Conservation (phyloP, 208 protist species). For the Herpetomonas muscarum region DNA sequence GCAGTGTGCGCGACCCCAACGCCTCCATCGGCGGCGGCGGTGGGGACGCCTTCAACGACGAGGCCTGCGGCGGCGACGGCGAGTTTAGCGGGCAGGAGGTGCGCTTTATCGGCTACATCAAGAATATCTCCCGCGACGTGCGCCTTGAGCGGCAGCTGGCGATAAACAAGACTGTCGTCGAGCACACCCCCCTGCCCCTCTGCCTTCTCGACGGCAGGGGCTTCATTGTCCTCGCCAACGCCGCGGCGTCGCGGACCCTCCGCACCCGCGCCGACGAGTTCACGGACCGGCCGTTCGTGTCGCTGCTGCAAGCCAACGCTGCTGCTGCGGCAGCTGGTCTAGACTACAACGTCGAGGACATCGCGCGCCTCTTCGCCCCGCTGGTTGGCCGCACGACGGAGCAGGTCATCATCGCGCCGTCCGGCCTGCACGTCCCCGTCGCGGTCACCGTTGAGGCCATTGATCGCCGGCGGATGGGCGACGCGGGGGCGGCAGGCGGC, state of each 20-base stretch:
- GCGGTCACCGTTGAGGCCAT: too few species aligned
- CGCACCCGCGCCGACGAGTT: constrained; percentile 9
- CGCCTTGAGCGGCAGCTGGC: constrained; percentile 11
- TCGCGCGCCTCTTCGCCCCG: too few species aligned
- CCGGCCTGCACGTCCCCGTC: too few species aligned
- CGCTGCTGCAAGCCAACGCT: constrained; percentile 17
- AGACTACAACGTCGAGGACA: too few species aligned
- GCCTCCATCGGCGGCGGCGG: background rate
- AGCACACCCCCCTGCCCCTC: constrained; percentile 6
- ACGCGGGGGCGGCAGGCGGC: too few species aligned
- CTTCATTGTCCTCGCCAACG: constrained; percentile 12
- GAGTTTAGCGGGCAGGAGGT: background rate
- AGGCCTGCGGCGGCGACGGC: background rate
- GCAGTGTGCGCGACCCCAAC: background rate
- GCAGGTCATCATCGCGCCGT: too few species aligned
- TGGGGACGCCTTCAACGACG: background rate
- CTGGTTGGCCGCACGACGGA: too few species aligned
- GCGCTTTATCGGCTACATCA: constrained; percentile 13
- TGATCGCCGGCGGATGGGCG: too few species aligned
- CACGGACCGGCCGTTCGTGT: constrained; percentile 22
- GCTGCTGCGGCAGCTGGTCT: too few species aligned
- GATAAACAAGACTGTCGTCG: constrained; percentile 10
- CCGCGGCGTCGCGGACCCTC: constrained; percentile 12
- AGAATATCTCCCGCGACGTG: constrained; percentile 12
- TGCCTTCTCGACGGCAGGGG: constrained; percentile 14